Percentiles rank a stretch among this genome's conserved stretches.
Conservation (phyloP, 2,329 filamentous ascomycete genomes). For the Erysiphe pulchra region DNA sequence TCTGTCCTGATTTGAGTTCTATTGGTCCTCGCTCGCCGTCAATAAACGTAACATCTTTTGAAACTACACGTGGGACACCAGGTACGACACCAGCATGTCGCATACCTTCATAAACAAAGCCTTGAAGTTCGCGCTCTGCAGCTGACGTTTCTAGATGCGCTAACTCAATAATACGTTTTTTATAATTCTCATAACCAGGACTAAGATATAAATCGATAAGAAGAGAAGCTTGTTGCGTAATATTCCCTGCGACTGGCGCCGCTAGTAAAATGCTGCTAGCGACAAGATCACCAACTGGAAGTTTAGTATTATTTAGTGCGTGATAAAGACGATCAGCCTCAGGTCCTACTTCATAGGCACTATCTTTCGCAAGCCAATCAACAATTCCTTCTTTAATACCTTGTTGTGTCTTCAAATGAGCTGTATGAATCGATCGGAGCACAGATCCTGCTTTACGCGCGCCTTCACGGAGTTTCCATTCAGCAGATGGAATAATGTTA, state of each 20-base stretch:
- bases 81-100: conserved; percentile 24
- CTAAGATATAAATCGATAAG: conserved; percentile 26
- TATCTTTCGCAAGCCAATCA: conserved; percentile 22
- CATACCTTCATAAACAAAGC: conserved; percentile 29
- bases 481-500: conserved; percentile 23
- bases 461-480: conserved; percentile 22
- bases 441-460: conserved; percentile 16
- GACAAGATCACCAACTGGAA: conserved; percentile 21
- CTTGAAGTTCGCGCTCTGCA: conserved; percentile 21
- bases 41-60: conserved; percentile 16
- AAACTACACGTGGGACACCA: conserved; percentile 24
- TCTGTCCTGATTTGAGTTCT: conserved; percentile 19
- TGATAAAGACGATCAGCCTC: conserved; percentile 26
- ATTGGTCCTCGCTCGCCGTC: conserved; percentile 23
- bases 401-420: conserved; percentile 20
- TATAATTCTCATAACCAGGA: conserved; percentile 23
- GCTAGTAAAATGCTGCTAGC: conserved; percentile 24
- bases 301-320: conserved; percentile 19
- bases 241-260: conserved; percentile 22
- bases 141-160: conserved; percentile 18
- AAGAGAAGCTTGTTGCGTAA: conserved; percentile 26
- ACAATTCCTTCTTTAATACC: conserved; percentile 18
- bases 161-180: conserved; percentile 23
- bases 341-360: conserved; percentile 21
- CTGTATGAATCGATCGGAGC: conserved; percentile 17